Percentiles rank a stretch among this genome's conserved stretches.
These are phyloP conservation scores for Tylopilus sp. DNA, from an alignment of 768 basidiomycete species.

Conservation along the genomic window DNA sequence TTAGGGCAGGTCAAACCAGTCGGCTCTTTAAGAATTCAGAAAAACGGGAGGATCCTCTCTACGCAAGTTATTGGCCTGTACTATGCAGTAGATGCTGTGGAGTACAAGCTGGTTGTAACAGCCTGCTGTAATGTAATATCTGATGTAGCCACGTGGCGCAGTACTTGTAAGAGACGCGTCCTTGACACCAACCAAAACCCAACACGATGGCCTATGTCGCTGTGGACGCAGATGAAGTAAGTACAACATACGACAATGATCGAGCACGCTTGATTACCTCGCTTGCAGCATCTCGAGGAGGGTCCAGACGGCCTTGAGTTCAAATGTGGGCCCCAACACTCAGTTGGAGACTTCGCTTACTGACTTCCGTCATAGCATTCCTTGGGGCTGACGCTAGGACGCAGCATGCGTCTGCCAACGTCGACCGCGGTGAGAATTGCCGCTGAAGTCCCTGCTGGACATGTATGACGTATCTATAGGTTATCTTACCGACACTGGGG, in stretches of 20 bases:
- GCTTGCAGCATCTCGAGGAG: slow-evolving; percentile 53
- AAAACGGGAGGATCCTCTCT: too few relatives aligned
- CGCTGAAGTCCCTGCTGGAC: neutral
- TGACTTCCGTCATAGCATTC: slow-evolving; percentile 43
- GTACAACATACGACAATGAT: slow-evolving; percentile 13
- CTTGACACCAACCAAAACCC: too few relatives aligned
- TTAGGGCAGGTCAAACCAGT: slow-evolving; percentile 35
- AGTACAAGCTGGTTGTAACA: too few relatives aligned
- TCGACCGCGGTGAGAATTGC: slow-evolving; percentile 47
- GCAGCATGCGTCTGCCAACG: slow-evolving; percentile 31
- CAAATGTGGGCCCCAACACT: slow-evolving; percentile 47
- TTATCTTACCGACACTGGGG: slow-evolving; percentile 55
- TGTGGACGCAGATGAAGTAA: slow-evolving; percentile 68
- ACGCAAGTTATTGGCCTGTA: too few relatives aligned
- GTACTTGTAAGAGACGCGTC: too few relatives aligned
- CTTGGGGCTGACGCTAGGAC: slow-evolving; percentile 37
- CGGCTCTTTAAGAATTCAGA: too few relatives aligned
- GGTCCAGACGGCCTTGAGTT: slow-evolving; percentile 69
- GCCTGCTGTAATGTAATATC: too few relatives aligned
- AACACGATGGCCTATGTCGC: slow-evolving; percentile 64
- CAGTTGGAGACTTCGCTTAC: neutral
- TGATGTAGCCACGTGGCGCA: slow-evolving; percentile 4
- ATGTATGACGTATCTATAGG: slow-evolving; percentile 37
- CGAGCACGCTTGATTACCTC: neutral
- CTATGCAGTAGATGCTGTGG: too few relatives aligned